Evolutionary conservation across 768 basidiomycete species (phyloP).

Genomic region (Rhodotorula toruloides): DNA sequence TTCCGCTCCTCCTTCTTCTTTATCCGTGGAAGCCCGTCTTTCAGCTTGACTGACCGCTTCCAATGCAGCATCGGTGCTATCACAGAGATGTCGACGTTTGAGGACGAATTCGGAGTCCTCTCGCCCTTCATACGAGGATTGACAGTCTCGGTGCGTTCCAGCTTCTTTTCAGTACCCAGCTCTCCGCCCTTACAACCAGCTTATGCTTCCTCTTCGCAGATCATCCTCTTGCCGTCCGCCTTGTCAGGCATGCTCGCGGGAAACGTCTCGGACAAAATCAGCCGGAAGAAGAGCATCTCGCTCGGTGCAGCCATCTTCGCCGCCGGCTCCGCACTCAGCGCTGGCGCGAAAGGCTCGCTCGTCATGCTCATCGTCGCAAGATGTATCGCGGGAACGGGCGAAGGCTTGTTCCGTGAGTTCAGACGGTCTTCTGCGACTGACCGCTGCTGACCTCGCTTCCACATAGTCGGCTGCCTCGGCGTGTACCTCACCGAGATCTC

Average conservation of each 20-base stretch:
- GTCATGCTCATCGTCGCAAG: constrained; percentile 51
- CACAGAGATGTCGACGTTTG: constrained; percentile 53
- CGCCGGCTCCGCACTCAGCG: constrained; percentile 49
- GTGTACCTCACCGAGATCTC: constrained; percentile 49
- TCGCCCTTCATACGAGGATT: constrained; percentile 51
- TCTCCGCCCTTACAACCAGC: no score
- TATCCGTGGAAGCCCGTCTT: no score
- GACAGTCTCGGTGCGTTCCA: constrained; percentile 39
- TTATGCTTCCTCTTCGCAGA: background rate
- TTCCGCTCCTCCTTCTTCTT: background rate
- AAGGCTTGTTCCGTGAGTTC: background rate
- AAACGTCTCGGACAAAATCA: constrained; percentile 52
- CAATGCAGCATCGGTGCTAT: constrained; percentile 49
- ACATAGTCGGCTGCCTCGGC: constrained; percentile 1
- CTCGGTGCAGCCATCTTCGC: constrained; percentile 51
- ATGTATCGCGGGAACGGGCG: constrained; percentile 49
- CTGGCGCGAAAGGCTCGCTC: constrained; percentile 35
- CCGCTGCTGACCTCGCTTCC: constrained; percentile 18
- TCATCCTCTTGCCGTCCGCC: constrained; percentile 39
- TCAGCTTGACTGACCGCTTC: background rate
- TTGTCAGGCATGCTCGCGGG: constrained; percentile 44
- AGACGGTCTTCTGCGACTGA: background rate
- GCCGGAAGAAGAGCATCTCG: constrained; percentile 52
- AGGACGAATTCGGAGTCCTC: constrained; percentile 47
- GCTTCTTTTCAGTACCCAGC: background rate